phyloP scores from a whole-genome alignment of 2,329 filamentous ascomycete species.

The Pseudocercospora fijiensis region DNA sequence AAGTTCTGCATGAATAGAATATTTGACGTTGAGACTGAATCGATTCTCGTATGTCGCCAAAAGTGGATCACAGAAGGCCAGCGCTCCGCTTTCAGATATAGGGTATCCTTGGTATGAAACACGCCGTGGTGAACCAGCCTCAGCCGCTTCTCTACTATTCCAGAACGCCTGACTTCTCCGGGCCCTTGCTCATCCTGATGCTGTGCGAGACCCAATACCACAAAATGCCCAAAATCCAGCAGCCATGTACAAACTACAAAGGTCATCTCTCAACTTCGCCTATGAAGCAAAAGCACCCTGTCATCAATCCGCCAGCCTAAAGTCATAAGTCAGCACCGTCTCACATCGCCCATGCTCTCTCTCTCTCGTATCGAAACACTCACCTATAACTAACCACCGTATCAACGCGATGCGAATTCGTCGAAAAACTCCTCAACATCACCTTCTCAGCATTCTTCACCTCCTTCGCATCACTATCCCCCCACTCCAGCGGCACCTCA shows the following conservation, averaged over 20 bases:
- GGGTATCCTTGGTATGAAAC: slow-evolving; percentile 6
- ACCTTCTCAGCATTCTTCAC: slow-evolving; percentile 93
- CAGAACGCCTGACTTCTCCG: neutral
- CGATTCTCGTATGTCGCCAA: neutral
- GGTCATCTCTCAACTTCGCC: neutral
- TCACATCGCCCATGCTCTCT: neutral
- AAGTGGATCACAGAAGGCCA: neutral
- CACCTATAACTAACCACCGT: slow-evolving; percentile 87
- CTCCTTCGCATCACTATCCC: slow-evolving; percentile 96
- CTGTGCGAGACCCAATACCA: no score
- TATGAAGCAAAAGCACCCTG: neutral
- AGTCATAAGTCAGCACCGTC: neutral
- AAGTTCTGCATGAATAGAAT: neutral
- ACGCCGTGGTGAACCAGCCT: neutral
- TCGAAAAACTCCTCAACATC: slow-evolving; percentile 92
- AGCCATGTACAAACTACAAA: neutral
- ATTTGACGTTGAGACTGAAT: neutral
- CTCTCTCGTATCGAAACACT: neutral
- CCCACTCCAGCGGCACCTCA: slow-evolving; percentile 97
- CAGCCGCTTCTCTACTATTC: neutral
- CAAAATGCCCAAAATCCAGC: neutral
- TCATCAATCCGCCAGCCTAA: neutral
- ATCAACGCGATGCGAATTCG: slow-evolving; percentile 88
- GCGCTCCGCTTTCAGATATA: neutral
- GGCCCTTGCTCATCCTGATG: neutral